Base-by-base conservation (phyloP, 1,139 yeast genomes). In the Citeromyces hawaiiensis region DNA sequence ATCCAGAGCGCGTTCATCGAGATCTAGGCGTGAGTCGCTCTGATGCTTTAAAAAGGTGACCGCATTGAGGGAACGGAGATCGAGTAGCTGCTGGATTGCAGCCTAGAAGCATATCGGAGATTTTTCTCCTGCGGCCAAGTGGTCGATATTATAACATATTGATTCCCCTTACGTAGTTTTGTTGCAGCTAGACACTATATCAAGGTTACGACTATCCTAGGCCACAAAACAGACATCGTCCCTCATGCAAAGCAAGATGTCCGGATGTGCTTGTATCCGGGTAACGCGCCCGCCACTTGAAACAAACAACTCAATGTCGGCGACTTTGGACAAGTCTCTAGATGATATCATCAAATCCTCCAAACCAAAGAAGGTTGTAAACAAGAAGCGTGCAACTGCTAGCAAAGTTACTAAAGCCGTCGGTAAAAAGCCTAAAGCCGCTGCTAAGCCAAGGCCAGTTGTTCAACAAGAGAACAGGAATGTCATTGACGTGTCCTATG, bases 271-370 rank as follows among this genome's bases (percentile, higher is more conserved):
- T n/a, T n/a, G 9, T 6, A 5, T 34, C n/a, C n/a, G n/a, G n/a
- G n/a, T n/a, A n/a, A n/a, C n/a, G n/a, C n/a, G n/a, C n/a, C n/a
- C n/a, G n/a, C 34, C 11, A 23, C 17, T 27, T 13, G 10, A 36
- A 40, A 17, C 23, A 35, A 35, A 23, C 11, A 43, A n/a, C 21
- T 56, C 30, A 44, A 74, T 75, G 81, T 72, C 81, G 50, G 64
- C 78, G 50, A 70, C 82, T 55, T 74, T 91, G 65, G 96, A 91
- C 68, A 82, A 85, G 68, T 86, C 97, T 42, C 77, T 91, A 57
- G 98, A 91, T 67, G 97, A 88, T 55, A 91, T 91, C 59, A 85
- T 91, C 59, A 72, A 94, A 46, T 65, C 85, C 4, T 41, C 39
- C 47, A 53, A 63, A 51, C 64, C 66, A 59, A 55, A 47, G 50